Evolutionary conservation across 2,329 filamentous ascomycete species (phyloP).

Genomic region (Penicillium sumatraense): DNA sequence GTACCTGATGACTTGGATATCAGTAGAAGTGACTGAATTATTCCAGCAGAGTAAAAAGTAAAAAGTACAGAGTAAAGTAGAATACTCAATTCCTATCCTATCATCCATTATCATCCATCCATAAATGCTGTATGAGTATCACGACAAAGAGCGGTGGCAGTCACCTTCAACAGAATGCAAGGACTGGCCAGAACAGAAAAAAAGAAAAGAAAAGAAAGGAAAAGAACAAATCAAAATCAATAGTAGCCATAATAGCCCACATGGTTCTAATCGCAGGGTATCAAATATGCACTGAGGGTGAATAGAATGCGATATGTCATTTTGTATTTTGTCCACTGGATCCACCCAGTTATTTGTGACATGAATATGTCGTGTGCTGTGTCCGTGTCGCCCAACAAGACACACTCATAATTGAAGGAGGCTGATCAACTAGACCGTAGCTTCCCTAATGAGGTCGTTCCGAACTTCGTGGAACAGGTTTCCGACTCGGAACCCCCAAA

Average conservation of each 20-base stretch:
- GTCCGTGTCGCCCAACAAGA: no score
- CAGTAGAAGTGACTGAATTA: no score
- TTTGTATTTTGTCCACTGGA: not conserved
- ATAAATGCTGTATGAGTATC: not conserved
- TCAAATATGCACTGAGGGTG: slow-evolving; percentile 14
- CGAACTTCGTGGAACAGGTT: slow-evolving; percentile 41
- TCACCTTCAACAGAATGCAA: not conserved
- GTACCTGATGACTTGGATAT: no score
- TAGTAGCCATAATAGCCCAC: not conserved
- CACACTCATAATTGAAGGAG: no score
- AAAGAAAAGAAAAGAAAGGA: not conserved
- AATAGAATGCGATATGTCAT: not conserved
- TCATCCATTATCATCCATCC: not conserved
- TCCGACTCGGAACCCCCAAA: slow-evolving; percentile 43
- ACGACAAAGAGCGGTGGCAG: not conserved
- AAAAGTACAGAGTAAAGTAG: no score
- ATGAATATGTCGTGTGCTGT: no score
- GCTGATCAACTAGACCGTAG: no score
- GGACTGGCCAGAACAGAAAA: not conserved
- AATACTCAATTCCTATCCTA: no score
- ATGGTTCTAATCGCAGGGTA: slow-evolving; percentile 6
- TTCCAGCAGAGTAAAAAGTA: no score
- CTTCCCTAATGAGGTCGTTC: not conserved
- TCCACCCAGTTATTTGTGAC: no score
- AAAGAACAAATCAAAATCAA: not conserved